Conservation (phyloP, 805 yeast genomes). For the Cephaloascus albidus region DNA sequence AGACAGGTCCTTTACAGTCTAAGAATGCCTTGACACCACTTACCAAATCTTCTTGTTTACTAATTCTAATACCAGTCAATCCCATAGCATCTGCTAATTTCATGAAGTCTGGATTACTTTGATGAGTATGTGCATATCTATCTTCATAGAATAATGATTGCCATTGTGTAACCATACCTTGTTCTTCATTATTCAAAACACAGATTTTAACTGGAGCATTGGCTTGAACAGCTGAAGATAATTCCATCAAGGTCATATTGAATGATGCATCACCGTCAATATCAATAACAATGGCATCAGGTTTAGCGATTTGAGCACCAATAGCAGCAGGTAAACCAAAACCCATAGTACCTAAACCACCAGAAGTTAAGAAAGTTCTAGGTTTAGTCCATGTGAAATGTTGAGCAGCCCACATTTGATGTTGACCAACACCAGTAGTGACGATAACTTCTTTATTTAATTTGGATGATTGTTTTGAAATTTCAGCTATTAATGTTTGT, state of each 20-base stretch:
- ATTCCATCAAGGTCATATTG: constrained; percentile 92
- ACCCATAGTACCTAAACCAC: constrained; percentile 99
- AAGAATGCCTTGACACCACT: constrained; percentile 53
- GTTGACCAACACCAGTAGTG: constrained; percentile 99
- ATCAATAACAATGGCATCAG: constrained; percentile 91
- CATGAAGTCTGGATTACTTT: constrained; percentile 87
- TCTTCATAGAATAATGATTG: constrained; percentile 95
- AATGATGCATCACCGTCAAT: constrained; percentile 99
- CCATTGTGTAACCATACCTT: constrained; percentile 99
- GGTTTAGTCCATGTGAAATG: constrained; percentile 92
- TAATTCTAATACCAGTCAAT: constrained; percentile 68
- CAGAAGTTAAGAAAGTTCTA: constrained; percentile 92
- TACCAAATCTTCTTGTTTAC: constrained; percentile 52
- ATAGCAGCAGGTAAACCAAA: constrained; percentile 96
- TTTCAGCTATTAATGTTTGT: constrained; percentile 78
- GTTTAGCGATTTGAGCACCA: constrained; percentile 95
- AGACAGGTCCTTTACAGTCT: constrained; percentile 71
- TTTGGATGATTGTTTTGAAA: constrained; percentile 59
- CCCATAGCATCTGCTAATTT: constrained; percentile 95
- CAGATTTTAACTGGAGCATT: constrained; percentile 82
- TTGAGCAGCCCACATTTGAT: constrained; percentile 99
- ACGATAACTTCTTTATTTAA: constrained; percentile 70
- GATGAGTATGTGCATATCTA: constrained; percentile 97
- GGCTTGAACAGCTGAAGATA: constrained; percentile 91
- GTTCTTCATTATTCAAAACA: constrained; percentile 94